Percentiles rank a stretch among this genome's conserved stretches.
These are phyloP conservation scores for Lactarius quietus DNA, from an alignment of 768 basidiomycete species.

Conservation along the genomic window DNA sequence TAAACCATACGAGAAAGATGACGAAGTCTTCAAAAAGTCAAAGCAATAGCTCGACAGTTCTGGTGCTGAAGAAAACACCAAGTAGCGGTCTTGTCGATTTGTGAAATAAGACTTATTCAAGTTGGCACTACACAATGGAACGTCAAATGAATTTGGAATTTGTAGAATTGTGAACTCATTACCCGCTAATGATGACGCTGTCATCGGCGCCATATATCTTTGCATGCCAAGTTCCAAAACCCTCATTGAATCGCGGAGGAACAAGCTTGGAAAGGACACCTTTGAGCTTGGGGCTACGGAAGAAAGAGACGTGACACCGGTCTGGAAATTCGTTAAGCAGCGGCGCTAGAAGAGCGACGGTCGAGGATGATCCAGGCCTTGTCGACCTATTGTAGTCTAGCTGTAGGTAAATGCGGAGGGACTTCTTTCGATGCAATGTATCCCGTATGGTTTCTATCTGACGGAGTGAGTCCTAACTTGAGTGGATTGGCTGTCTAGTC, in stretches of 20 bases:
- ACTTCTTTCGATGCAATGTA: slow-evolving; percentile 54
- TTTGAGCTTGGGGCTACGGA: slow-evolving; percentile 80
- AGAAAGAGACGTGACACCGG: slow-evolving; percentile 75
- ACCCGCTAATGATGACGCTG: slow-evolving; percentile 92
- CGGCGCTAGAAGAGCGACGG: slow-evolving; percentile 64
- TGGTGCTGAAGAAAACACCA: slow-evolving; percentile 63
- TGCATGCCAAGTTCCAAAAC: slow-evolving; percentile 98
- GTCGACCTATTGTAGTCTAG: slow-evolving; percentile 81
- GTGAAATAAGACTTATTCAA: slow-evolving; percentile 91
- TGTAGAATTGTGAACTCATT: slow-evolving; percentile 34
- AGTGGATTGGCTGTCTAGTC: neutral
- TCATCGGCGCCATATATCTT: slow-evolving; percentile 95
- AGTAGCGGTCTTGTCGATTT: slow-evolving; percentile 91
- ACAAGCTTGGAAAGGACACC: slow-evolving; percentile 72
- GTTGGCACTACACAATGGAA: slow-evolving; percentile 67
- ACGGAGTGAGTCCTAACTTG: neutral
- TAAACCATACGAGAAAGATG: slow-evolving; percentile 68
- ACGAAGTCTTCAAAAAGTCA: slow-evolving; percentile 65
- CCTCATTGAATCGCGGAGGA: slow-evolving; percentile 94
- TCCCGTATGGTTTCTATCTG: slow-evolving; percentile 68
- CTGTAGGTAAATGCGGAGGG: slow-evolving; percentile 65
- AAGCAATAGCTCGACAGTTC: slow-evolving; percentile 78
- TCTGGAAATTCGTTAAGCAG: slow-evolving; percentile 68
- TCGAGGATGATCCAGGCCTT: slow-evolving; percentile 67
- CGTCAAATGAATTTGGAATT: neutral